Evolutionary conservation across 805 yeast species (phyloP).

Genomic region (Candida ortonii): DNA sequence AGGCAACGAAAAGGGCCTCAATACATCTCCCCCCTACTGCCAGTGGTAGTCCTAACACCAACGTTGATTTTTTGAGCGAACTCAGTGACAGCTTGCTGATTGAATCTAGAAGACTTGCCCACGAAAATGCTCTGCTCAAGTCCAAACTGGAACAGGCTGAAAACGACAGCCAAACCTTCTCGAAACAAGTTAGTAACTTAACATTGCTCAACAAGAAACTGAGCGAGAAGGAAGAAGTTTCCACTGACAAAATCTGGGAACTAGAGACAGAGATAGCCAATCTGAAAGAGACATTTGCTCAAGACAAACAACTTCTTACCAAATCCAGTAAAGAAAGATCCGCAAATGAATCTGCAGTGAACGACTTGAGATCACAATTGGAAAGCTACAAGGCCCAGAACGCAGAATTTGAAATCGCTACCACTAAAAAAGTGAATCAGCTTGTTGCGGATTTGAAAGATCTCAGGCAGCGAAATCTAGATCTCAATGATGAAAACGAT

Average conservation of each 20-base stretch:
- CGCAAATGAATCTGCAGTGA: slow-evolving; percentile 22
- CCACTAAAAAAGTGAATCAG: slow-evolving; percentile 34
- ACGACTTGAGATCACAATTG: slow-evolving; percentile 43
- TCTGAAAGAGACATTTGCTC: slow-evolving; percentile 42
- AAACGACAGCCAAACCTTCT: slow-evolving; percentile 41
- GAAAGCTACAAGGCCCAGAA: slow-evolving; percentile 45
- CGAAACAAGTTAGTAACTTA: slow-evolving; percentile 37
- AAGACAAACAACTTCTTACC: slow-evolving; percentile 39
- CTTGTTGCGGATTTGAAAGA: slow-evolving; percentile 44
- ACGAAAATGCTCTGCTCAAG: slow-evolving; percentile 53
- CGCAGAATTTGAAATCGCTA: slow-evolving; percentile 39
- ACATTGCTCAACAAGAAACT: slow-evolving; percentile 31
- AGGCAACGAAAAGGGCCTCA: slow-evolving; percentile 11
- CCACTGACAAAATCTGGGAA: slow-evolving; percentile 64
- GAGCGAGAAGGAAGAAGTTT: slow-evolving; percentile 42
- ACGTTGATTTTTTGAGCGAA: slow-evolving; percentile 70
- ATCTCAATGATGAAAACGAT: slow-evolving; percentile 69
- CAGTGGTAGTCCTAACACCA: slow-evolving; percentile 41
- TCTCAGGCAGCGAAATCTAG: slow-evolving; percentile 50
- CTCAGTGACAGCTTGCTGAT: slow-evolving; percentile 66
- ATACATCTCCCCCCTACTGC: slow-evolving; percentile 9
- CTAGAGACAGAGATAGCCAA: slow-evolving; percentile 47
- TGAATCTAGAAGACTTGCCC: slow-evolving; percentile 69
- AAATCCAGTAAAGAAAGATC: slow-evolving; percentile 39
- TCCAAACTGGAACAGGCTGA: slow-evolving; percentile 39